phyloP scores from a whole-genome alignment of 2,329 filamentous ascomycete species.

The Penicillium janthinellum region DNA sequence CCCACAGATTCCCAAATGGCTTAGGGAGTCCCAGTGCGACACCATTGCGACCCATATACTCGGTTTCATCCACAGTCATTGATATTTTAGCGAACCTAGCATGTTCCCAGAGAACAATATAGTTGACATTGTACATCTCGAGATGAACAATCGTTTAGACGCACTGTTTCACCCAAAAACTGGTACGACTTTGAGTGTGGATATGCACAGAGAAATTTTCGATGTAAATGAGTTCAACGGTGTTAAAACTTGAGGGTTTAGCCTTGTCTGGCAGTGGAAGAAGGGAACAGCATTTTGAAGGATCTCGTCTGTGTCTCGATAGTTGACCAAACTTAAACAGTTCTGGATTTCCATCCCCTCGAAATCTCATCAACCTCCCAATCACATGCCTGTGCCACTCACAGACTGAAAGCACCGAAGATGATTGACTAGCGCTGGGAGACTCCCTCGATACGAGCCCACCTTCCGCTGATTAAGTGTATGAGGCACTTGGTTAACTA shows the following conservation, averaged over 20 bases:
- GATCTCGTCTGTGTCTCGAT: too few species aligned
- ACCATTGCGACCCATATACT: not conserved
- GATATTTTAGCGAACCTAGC: slow-evolving; percentile 14
- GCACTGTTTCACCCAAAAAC: slow-evolving; percentile 54
- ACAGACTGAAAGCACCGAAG: too few species aligned
- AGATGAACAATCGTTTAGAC: slow-evolving; percentile 54
- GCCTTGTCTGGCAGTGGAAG: not conserved
- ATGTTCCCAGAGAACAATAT: slow-evolving; percentile 52
- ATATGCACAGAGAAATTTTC: not conserved
- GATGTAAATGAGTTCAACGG: too few species aligned
- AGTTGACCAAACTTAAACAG: too few species aligned
- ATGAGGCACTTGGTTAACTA: too few species aligned
- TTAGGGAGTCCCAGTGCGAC: not conserved
- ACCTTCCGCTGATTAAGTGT: too few species aligned
- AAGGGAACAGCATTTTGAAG: not conserved
- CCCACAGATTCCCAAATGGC: not conserved
- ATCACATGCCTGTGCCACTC: too few species aligned
- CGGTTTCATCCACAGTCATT: not conserved
- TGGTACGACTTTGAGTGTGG: slow-evolving; percentile 37
- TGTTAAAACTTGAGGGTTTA: too few species aligned
- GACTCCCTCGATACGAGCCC: too few species aligned
- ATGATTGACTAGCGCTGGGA: too few species aligned
- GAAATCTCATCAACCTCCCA: too few species aligned
- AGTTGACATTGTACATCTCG: slow-evolving; percentile 50
- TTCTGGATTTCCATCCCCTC: too few species aligned